Evolutionary conservation across 768 basidiomycete species (phyloP), one percentile per base, ranked within the genome.

Genomic region (Epithele typhae): DNA sequence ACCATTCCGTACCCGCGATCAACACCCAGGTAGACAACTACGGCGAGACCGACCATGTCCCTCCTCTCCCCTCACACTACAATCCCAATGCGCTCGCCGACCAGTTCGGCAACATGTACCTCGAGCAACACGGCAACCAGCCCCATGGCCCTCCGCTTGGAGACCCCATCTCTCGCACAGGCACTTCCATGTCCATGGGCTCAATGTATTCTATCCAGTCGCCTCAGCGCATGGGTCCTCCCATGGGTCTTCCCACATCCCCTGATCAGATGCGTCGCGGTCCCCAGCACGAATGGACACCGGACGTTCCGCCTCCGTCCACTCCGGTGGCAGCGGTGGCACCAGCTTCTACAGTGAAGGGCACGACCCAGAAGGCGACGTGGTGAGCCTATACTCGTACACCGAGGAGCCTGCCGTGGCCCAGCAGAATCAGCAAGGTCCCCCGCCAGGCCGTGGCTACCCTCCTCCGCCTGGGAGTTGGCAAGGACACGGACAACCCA

Each of bases 151-250:
- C 65, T 18, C 63, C 63, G 37, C 5, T 45, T 11, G 43, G 55
- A 27, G 81, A 83, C 51, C 75, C 77, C 37, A 63, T 81, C 12
- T 71, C 73, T 46, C 74, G 81, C 23, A 71, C 75, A 4, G 74
- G 74, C 15, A 82, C 81, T 17, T 77, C 82, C 14, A 57, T 59
- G 45, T 56, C 58, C 14, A 55, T 57, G 55, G 42, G 51, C 5
- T 52, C 51, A 32, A 45, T 51, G 46, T 52, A 50, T 22, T 59
- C 57, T n/a, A 37, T 46, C 45, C 55, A 52, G 30, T 48, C 56
- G 3, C 48, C 50, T 3, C 53, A 54, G 15, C 46, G 51, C 17
- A 48, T 48, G 45, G 47, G 25, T 5, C 57, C 46, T 8, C 46
- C 46, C 19, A 40, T 47, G 42, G 40, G 35, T 4, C 48, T 58